Conservation (phyloP, 768 basidiomycete species). For the Kwoniella dejecticola region DNA sequence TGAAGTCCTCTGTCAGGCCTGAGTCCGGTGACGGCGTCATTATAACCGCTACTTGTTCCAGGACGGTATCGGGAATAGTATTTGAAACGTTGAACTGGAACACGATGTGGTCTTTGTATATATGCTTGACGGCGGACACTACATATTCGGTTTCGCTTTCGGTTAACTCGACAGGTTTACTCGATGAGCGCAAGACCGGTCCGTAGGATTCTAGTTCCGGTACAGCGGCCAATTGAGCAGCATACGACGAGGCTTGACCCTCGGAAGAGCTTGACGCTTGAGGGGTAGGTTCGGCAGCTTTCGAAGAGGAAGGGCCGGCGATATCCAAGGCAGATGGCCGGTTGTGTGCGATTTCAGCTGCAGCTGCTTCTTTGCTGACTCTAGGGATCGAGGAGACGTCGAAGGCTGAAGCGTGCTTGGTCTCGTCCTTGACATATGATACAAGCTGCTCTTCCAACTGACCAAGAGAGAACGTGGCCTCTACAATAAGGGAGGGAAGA, state of each 20-base stretch:
- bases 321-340: conserved; percentile 90
- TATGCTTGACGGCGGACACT: conserved; percentile 92
- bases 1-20: conserved; percentile 87
- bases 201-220: conserved; percentile 86
- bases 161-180: conserved; percentile 77
- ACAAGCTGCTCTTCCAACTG: conserved; percentile 88
- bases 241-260: conserved; percentile 83
- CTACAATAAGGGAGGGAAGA: conserved; percentile 58
- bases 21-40: conserved; percentile 79
- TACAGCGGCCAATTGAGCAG: conserved; percentile 78
- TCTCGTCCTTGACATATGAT: conserved; percentile 84
- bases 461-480: conserved; percentile 89
- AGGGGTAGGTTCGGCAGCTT: conserved; percentile 68
- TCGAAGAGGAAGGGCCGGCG: conserved; percentile 62
- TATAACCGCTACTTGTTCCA: conserved; percentile 90
- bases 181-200: conserved; percentile 78
- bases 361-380: conserved; percentile 88
- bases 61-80: conserved; percentile 89
- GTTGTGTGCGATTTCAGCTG: conserved; percentile 69
- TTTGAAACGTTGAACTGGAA: conserved; percentile 99
- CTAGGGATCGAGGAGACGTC: conserved; percentile 85
- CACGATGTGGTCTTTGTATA: conserved; percentile 91
- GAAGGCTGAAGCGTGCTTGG: conserved; percentile 71
- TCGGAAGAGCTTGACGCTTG: conserved; percentile 62
- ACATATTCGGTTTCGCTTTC: conserved; percentile 98